A percentile compares a stretch with the other conserved stretches of the same genome.
phyloP scores from a whole-genome alignment of 768 basidiomycete genomes.

The Psilocybe azurescens region DNA sequence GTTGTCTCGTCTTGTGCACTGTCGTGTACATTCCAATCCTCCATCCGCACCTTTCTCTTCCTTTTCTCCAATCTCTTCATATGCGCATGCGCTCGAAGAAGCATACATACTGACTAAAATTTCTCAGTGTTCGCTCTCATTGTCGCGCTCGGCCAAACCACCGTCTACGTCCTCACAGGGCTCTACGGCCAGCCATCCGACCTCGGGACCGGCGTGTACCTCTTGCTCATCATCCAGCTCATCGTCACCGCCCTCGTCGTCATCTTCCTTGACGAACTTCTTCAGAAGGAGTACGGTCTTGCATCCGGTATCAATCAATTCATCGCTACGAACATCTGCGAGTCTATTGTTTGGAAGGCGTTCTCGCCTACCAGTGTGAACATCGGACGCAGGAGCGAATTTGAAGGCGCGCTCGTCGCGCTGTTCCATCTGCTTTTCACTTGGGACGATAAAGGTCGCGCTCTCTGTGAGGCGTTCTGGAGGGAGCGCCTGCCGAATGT shows the following conservation, averaged over 20 bases:
- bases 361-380: no score
- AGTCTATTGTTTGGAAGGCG: no score
- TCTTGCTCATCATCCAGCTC: constrained; percentile 85
- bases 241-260: no score
- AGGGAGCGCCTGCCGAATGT: constrained; percentile 95
- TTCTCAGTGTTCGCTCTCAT: no score
- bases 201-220: constrained; percentile 95
- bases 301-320: no score
- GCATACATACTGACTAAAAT: no score
- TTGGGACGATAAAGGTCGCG: constrained; percentile 97
- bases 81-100: no score
- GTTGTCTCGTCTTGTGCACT: constrained; percentile 94
- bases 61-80: no score
- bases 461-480: constrained; percentile 98
- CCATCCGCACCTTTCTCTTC: no score
- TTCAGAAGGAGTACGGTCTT: no score
- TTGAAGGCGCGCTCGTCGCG: constrained; percentile 92
- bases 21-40: constrained; percentile 75
- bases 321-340: no score
- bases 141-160: constrained; percentile 89
- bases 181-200: constrained; percentile 69
- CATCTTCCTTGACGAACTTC: no score
- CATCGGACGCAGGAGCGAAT: constrained; percentile 43
- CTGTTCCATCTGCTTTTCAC: constrained; percentile 98
- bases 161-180: constrained; percentile 78